These are phyloP conservation scores for Sugiyamaella japonica DNA, from an alignment of 1,139 yeast genomes.

Conservation along the genomic window DNA sequence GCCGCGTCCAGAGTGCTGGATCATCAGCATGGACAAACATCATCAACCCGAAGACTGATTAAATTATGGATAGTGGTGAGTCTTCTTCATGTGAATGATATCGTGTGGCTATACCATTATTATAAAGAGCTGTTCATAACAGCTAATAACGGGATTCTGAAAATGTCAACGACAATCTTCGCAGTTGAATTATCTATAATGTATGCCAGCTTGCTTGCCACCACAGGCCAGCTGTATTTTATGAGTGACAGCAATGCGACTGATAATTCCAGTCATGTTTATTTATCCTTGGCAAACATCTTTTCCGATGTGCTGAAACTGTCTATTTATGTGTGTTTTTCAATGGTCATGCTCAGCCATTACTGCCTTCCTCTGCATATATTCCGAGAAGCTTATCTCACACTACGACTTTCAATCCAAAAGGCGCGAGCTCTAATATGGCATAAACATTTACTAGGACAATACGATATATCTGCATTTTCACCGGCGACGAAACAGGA, in stretches of 20 bases:
- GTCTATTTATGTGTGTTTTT: conserved; percentile 29
- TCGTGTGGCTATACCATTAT: conserved; percentile 28
- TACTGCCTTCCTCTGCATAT: conserved; percentile 35
- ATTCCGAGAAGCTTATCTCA: conserved; percentile 33
- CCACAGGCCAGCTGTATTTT: conserved; percentile 24
- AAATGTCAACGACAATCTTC: conserved; percentile 27
- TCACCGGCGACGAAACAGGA: conserved; percentile 54
- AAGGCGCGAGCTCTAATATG: conserved; percentile 33
- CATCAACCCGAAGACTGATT: conserved; percentile 16
- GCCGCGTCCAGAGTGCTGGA: conserved; percentile 43
- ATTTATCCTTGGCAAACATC: conserved; percentile 20
- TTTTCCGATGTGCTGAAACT: conserved; percentile 27
- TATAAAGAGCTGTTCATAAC: conserved; percentile 19
- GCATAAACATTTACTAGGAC: conserved; percentile 25
- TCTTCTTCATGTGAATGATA: conserved; percentile 31
- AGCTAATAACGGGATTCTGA: conserved; percentile 17
- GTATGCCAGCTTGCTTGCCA: conserved; percentile 26
- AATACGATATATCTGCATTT: conserved; percentile 48
- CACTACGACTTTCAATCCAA: conserved; percentile 33
- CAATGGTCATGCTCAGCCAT: conserved; percentile 31
- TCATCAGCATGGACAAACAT: background rate
- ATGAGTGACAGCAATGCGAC: conserved; percentile 5
- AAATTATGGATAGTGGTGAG: conserved; percentile 25
- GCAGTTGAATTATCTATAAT: conserved; percentile 30
- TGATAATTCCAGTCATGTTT: conserved; percentile 8